Evolutionary conservation across 805 yeast species (phyloP).

Genomic region (Ogataea pini): DNA sequence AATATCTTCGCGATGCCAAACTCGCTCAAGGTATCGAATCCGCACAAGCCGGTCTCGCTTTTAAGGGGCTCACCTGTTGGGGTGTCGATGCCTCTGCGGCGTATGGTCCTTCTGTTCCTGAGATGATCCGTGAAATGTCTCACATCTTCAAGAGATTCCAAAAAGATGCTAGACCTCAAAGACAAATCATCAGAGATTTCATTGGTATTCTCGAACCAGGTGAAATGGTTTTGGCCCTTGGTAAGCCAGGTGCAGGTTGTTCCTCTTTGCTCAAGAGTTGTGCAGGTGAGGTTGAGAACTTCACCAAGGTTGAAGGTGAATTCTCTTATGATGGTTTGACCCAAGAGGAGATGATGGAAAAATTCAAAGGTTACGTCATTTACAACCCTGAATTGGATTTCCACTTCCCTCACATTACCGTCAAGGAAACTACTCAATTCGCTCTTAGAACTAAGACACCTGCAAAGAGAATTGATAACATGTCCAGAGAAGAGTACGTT

Average conservation of each 20-base stretch:
- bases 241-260: conserved; percentile 82
- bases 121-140: conserved; percentile 39
- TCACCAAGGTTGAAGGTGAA: conserved; percentile 52
- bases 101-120: conserved; percentile 48
- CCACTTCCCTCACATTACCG: conserved; percentile 78
- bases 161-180: conserved; percentile 35
- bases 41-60: conserved; percentile 52
- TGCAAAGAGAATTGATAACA: conserved; percentile 42
- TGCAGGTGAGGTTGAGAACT: conserved; percentile 50
- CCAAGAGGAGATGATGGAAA: conserved; percentile 58
- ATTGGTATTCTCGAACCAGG: conserved; percentile 53
- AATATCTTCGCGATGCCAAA: conserved; percentile 40
- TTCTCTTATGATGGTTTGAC: conserved; percentile 62
- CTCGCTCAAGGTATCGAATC: conserved; percentile 48
- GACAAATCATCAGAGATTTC: conserved; percentile 42
- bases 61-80: conserved; percentile 44
- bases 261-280: conserved; percentile 66
- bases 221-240: conserved; percentile 68
- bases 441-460: conserved; percentile 75
- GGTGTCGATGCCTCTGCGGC: conserved; percentile 57
- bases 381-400: conserved; percentile 66
- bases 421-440: conserved; percentile 68
- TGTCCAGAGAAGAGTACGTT: conserved; percentile 44
- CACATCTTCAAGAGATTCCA: conserved; percentile 34
- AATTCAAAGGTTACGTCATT: conserved; percentile 54